A percentile compares a stretch with the other conserved stretches of the same genome.
phyloP scores from a whole-genome alignment of 1,284 basidiomycete genomes.

The Ustanciosporium gigantosporum region DNA sequence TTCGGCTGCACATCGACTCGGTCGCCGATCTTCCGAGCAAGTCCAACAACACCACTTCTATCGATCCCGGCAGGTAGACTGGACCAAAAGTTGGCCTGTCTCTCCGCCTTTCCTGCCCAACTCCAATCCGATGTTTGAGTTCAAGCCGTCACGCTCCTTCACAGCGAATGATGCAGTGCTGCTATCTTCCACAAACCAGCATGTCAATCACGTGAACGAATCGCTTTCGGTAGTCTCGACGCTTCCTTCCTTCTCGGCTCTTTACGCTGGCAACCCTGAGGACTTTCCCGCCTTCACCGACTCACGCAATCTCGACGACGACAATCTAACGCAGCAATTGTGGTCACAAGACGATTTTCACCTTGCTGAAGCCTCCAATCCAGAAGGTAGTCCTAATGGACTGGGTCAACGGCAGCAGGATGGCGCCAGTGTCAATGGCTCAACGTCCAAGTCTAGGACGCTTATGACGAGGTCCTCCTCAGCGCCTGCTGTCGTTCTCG shows the following conservation, averaged over 20 bases:
- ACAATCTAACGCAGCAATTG: not conserved
- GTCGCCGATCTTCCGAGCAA: constrained; percentile 31
- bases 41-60: constrained; percentile 46
- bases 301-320: constrained; percentile 26
- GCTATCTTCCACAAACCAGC: not conserved
- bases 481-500: constrained; percentile 19
- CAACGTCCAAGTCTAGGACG: no score
- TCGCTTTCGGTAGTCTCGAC: constrained; percentile 37
- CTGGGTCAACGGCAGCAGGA: no score
- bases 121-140: constrained; percentile 14
- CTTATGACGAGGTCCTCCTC: constrained; percentile 25
- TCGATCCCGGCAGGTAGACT: constrained; percentile 30
- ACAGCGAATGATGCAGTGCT: no score
- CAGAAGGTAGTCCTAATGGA: not conserved
- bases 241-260: constrained; percentile 50
- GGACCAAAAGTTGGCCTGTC: constrained; percentile 39
- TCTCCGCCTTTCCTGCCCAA: constrained; percentile 50
- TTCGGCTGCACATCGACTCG: constrained; percentile 30
- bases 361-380: not conserved
- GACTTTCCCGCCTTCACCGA: constrained; percentile 54
- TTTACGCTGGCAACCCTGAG: constrained; percentile 47
- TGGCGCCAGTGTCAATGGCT: no score
- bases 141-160: no score
- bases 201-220: not conserved
- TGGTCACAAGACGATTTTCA: not conserved